Evolutionary conservation across 352 stramenopile species (phyloP).

Genomic region (Phytophthora cryptogea): DNA sequence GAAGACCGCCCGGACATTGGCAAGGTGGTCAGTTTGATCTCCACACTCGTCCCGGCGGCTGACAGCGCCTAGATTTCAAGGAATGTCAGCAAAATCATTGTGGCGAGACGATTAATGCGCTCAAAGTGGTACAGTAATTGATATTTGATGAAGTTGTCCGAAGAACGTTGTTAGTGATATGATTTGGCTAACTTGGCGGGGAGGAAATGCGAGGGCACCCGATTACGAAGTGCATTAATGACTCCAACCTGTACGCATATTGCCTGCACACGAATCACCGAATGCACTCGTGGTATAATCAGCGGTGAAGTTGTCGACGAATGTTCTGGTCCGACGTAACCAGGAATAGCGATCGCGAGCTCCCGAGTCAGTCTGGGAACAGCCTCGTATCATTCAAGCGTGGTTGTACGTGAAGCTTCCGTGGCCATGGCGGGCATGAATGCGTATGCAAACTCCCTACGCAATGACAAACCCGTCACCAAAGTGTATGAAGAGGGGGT

Average conservation of each 20-base stretch:
- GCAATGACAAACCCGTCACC: conserved; percentile 25
- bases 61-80: not conserved
- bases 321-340: conserved; percentile 7
- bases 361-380: conserved; percentile 4
- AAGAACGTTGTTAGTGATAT: too few species aligned
- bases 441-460: conserved; percentile 46
- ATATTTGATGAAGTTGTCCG: too few species aligned
- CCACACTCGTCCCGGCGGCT: not conserved
- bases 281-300: not conserved
- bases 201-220: too few species aligned
- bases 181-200: too few species aligned
- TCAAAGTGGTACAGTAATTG: too few species aligned
- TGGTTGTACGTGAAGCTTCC: not conserved
- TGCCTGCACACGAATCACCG: too few species aligned
- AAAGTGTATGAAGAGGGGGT: conserved; percentile 46
- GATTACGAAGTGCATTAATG: not conserved
- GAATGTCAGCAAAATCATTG: not conserved
- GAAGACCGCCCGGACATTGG: not conserved
- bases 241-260: not conserved
- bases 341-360: conserved; percentile 11
- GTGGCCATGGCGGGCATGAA: conserved; percentile 43
- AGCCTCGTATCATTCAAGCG: conserved; percentile 10
- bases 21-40: not conserved
- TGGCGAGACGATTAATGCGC: too few species aligned
- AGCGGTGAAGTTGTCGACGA: not conserved